These are phyloP conservation scores for Boletus barrowsii DNA, from an alignment of 768 basidiomycete species.

Conservation along the genomic window DNA sequence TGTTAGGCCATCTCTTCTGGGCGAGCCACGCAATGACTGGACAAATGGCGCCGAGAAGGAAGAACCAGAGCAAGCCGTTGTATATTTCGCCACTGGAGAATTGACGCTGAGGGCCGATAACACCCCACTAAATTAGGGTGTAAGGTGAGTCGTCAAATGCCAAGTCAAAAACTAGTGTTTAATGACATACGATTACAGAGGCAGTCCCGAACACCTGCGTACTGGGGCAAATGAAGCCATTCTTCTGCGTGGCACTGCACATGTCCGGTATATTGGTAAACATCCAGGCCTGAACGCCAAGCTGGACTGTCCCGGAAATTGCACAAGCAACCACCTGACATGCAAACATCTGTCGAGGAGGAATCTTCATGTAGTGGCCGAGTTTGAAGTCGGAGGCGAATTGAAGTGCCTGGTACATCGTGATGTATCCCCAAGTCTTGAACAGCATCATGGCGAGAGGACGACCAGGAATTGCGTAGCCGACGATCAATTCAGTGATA, in stretches of 20 bases:
- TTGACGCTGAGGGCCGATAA: slow-evolving; percentile 75
- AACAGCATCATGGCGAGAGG: slow-evolving; percentile 81
- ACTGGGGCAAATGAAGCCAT: slow-evolving; percentile 29
- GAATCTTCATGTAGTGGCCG: slow-evolving; percentile 71
- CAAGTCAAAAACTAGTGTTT: neutral
- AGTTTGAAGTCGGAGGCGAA: slow-evolving; percentile 76
- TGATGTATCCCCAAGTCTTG: slow-evolving; percentile 68
- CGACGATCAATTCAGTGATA: slow-evolving; percentile 71
- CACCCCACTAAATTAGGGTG: slow-evolving; percentile 49
- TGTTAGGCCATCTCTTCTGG: slow-evolving; percentile 60
- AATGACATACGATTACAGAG: slow-evolving; percentile 45
- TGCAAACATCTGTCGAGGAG: slow-evolving; percentile 66
- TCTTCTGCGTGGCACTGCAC: slow-evolving; percentile 23
- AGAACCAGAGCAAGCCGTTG: slow-evolving; percentile 66
- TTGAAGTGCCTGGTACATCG: slow-evolving; percentile 62
- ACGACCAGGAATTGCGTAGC: slow-evolving; percentile 52
- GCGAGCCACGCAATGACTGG: slow-evolving; percentile 57
- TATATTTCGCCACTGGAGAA: slow-evolving; percentile 70
- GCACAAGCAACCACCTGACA: slow-evolving; percentile 61
- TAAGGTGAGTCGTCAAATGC: neutral
- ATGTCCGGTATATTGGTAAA: slow-evolving; percentile 39
- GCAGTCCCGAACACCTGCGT: slow-evolving; percentile 52
- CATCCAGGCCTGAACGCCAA: slow-evolving; percentile 64
- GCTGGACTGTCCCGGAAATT: slow-evolving; percentile 63
- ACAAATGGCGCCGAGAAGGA: slow-evolving; percentile 68